Base-by-base conservation (phyloP, 1,284 basidiomycete genomes). In the Sporisorium sorghi region DNA sequence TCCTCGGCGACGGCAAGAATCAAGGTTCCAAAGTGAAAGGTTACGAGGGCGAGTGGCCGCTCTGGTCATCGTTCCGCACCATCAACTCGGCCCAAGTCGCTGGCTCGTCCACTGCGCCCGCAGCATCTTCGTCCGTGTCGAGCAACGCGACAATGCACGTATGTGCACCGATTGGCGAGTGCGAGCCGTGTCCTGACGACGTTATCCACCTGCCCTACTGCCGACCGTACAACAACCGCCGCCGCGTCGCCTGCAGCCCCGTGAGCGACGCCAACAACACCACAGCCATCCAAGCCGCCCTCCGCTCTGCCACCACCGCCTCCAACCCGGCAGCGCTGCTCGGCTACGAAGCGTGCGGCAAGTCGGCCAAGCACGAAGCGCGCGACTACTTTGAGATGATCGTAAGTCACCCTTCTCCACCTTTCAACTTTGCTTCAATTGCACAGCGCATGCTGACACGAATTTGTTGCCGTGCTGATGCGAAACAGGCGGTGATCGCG, bases 221-320 rank as follows among this genome's bases (percentile, higher is more conserved):
- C 52, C 61, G 76, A 35, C 78, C 78, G 10, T 80, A 80, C 74
- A 76, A 76, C 56, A 78, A 78, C 54, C 68, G 78, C 6, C 68
- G 76, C 19, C 49, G 71, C 7, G 72, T 77, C 12, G 51, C 58
- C 4, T 80, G 78, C 46, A 51, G 47, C 8, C 56, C 49, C 28
- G 24, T 66, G 2, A 14, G 32, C 19, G n/a, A 54, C 30, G 53
- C 42, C 9, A 12, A 21, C 40, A 44, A 63, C 21, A 43, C 57
- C 1, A 0, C 30, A 3, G 26, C 58, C 8, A 43, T 71, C 28
- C 53, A 64, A 48, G 2, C 46, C 9, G 69, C 69, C 1, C 57
- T 55, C 8, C 19, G 17, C 15, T 5, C 30, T 3, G 53, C 61
- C 30, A 23, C 23, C 23, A 23, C 23, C 23, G 47, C 56, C 2